Evolutionary conservation across 441 rosid genomes (phyloP).

Genomic region (Iberis amara): DNA sequence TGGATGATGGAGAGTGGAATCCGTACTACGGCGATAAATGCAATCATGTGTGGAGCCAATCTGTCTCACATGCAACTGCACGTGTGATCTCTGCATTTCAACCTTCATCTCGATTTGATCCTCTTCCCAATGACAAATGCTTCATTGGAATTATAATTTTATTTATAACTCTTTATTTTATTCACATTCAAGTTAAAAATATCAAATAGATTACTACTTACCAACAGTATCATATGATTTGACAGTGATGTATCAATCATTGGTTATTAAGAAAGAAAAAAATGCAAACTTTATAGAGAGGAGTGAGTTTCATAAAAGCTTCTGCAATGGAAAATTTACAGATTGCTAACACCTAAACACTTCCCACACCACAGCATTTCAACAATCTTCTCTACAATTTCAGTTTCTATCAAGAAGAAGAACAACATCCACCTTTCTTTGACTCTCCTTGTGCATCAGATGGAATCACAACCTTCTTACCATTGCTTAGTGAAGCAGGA

Average conservation of each 20-base stretch:
- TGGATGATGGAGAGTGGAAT: no score
- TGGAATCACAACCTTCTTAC: conserved; percentile 65
- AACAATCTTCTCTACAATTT: conserved; percentile 29
- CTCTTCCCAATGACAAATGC: conserved; percentile 28
- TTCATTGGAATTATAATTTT: conserved; percentile 10
- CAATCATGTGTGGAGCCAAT: conserved; percentile 35
- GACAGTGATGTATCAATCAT: neutral
- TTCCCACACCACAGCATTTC: conserved; percentile 17
- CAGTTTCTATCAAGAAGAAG: conserved; percentile 32
- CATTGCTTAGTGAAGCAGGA: conserved; percentile 49
- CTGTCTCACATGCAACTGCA: conserved; percentile 34
- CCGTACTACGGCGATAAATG: conserved; percentile 19
- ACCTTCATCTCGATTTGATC: conserved; percentile 13
- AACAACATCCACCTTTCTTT: conserved; percentile 60
- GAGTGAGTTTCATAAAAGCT: conserved; percentile 21
- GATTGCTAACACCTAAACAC: conserved; percentile 31
- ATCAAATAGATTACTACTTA: neutral
- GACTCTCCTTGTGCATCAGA: conserved; percentile 34
- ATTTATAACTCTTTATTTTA: neutral
- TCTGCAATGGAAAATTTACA: conserved; percentile 30
- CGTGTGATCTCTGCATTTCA: conserved; percentile 28
- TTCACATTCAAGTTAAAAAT: no score
- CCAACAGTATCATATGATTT: neutral
- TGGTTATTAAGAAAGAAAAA: neutral
- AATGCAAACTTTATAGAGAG: conserved; percentile 20